Conservation (phyloP, 2,329 filamentous ascomycete species). For the Arthrobotrys conoides region DNA sequence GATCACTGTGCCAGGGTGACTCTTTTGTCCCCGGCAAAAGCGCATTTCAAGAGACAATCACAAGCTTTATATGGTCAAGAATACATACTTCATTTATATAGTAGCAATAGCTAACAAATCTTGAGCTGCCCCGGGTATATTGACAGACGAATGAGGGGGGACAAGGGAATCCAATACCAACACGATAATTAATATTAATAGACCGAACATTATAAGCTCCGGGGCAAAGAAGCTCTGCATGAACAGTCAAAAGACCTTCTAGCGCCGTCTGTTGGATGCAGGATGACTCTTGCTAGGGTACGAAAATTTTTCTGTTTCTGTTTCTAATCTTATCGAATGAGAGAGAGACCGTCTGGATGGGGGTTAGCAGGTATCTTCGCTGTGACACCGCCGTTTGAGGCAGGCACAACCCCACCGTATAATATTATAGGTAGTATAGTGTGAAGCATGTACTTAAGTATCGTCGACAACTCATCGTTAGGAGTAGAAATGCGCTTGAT, state of each 20-base stretch:
- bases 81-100: too few relatives aligned
- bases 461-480: background rate
- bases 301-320: constrained; percentile 46
- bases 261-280: constrained; percentile 15
- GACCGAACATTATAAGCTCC: background rate
- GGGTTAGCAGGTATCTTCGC: constrained; percentile 37
- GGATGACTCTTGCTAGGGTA: constrained; percentile 56
- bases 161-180: background rate
- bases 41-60: background rate
- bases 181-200: background rate
- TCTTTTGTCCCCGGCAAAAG: background rate
- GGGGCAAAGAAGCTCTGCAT: constrained; percentile 33
- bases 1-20: constrained; percentile 16
- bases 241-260: constrained; percentile 3
- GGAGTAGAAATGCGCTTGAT: constrained; percentile 20
- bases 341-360: constrained; percentile 18
- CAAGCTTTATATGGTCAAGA: background rate
- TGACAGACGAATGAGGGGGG: background rate
- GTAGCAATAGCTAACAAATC: background rate
- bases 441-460: too few relatives aligned
- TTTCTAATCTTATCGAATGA: constrained; percentile 53
- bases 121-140: background rate
- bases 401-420: constrained; percentile 23
- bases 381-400: constrained; percentile 15
- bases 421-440: too few relatives aligned